Base-by-base conservation (phyloP, 2,329 filamentous ascomycete genomes). In the Diaporthe aspalathi region DNA sequence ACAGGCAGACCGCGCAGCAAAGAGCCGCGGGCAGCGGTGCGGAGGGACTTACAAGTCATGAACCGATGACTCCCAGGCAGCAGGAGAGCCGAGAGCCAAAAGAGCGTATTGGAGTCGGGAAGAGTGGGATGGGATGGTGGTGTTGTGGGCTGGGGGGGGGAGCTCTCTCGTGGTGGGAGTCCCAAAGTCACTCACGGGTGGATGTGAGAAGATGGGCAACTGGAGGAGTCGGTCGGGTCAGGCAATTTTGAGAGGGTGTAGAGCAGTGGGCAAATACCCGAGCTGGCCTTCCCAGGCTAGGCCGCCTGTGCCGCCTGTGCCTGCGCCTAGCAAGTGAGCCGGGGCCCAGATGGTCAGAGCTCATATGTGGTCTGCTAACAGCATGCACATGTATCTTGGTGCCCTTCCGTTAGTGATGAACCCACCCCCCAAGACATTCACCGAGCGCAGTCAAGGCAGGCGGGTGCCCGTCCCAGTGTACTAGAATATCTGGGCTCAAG, bases 11-110 rank as follows among this genome's bases (percentile, higher is more conserved):
- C 75, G 60, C 65, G 72, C 73, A 71, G 72, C 71, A 72, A 76
- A 75, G 77, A 74, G 75, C 72, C 57, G 49, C 65, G 54, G 66
- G 66, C 75, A 74, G 75, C 75, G 76, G 70, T 74, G 77, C 75
- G 73, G 76, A 74, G 75, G 71, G 73, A 87, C 85, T 84, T 82
- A 87, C 85, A 83, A 84, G 81, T 85, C 84, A 87, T 86, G 79
- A 83, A 85, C 79, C 17, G 76, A 79, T 82, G 78, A 78, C 78
- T 79, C 77, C 76, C 79, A 82, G 80, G 80, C 79, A 81, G 78
- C 78, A 76, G 72, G 73, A 76, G 74, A 66, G 63, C 67, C 53
- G 66, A 70, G 68, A 56, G 72, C 60, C 63, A 57, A 70, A 71
- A 63, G 50, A 68, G 68, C 54, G 35, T 65, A 29, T 54, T 65